Evolutionary conservation across 352 stramenopile genomes (phyloP), one percentile per base, ranked within the genome.

Genomic region (Achlya hypogyna): DNA sequence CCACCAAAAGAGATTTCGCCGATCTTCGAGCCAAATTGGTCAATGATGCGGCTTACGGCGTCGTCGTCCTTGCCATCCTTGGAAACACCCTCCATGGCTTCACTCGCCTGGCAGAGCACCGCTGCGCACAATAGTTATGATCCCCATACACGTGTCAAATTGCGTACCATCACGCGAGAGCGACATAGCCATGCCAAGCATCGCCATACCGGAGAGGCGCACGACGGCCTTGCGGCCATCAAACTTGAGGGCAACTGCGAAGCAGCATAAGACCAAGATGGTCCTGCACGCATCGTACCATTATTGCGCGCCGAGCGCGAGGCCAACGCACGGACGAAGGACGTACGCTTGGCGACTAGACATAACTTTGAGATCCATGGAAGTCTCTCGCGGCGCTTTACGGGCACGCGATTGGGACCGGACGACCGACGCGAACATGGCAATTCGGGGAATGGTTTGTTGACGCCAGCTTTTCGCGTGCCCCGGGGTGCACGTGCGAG

Each of bases 1-100:
- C 78, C 71, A 9, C 80, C 85, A 31, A 96, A 72, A 23, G 84
- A 84, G 51, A 94, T 78, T 66, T 91, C 81, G 22, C 85, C 83
- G 51, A 77, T 78, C 54, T 78, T 82, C 51, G 69, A 69, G 71
- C 84, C 72, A 65, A 86, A 74, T 51, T 78, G 70, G 51, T 93
- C 81, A 32, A 93, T 78, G 51, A 90, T 75, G 65, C 79, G 62
- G 65, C 87, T 79, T 47, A 92, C 69, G 9, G 77, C 66, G 40
- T 89, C 77, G 67, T 75, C 60, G 2, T 45, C 32, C 38, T 67
- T 67, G 5, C 28, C 27, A n/a, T 31, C 49, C 31, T 56, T 56
- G 25, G 49, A 10, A 56, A 20, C 49, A 10, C 31, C 49, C 49
- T 56, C 25, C 49, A 27, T 56, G 49, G 12, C 49, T 10, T 56